These are phyloP conservation scores for Phytophthora litchii DNA, from an alignment of 352 stramenopile genomes.

Conservation along the genomic window DNA sequence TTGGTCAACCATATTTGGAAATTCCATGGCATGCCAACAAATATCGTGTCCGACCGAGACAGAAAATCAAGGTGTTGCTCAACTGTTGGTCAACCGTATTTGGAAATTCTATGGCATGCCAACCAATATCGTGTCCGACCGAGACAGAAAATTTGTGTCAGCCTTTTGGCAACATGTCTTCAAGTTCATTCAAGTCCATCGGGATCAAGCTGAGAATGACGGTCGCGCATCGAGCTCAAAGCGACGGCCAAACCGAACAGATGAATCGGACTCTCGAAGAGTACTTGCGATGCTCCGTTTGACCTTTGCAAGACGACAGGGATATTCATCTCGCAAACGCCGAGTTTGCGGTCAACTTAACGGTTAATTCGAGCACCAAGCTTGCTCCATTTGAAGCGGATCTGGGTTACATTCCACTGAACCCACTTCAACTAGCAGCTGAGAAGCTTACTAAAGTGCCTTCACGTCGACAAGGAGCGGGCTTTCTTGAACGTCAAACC, in stretches of 20 bases:
- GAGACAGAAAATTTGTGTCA: not conserved
- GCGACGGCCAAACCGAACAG: not conserved
- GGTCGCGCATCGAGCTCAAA: not conserved
- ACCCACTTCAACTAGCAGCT: not conserved
- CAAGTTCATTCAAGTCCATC: not conserved
- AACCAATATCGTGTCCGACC: not conserved
- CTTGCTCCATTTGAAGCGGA: conserved; percentile 2
- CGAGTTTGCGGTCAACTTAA: conserved; percentile 3
- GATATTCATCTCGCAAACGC: conserved; percentile 1
- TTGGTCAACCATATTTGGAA: not conserved
- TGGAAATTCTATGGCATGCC: not conserved
- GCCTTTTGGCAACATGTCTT: not conserved
- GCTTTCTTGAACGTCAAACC: not conserved
- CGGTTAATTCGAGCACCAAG: not conserved
- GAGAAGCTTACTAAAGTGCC: not conserved
- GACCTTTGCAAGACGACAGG: conserved; percentile 5
- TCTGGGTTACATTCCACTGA: not conserved
- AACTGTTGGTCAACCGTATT: not conserved
- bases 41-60: not conserved
- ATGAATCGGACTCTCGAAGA: conserved; percentile 5
- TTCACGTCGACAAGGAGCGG: not conserved
- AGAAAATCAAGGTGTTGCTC: not conserved
- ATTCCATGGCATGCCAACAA: not conserved
- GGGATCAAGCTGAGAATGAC: not conserved
- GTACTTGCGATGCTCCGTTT: conserved; percentile 4